These are phyloP conservation scores for Penicillium vulpinum DNA, from an alignment of 2,329 filamentous ascomycete species.

Conservation along the genomic window DNA sequence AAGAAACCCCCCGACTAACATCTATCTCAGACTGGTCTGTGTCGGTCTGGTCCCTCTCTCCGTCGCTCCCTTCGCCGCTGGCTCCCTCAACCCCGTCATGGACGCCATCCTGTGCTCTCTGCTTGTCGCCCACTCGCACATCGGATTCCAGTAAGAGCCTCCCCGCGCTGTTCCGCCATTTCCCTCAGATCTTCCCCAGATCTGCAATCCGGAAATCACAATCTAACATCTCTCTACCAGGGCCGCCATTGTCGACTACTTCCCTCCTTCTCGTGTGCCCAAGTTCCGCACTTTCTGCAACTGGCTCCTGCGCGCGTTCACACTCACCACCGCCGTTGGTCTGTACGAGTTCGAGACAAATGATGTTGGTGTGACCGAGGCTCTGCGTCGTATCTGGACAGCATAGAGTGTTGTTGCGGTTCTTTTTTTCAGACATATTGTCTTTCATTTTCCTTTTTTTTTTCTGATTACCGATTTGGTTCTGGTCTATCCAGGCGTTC, in stretches of 20 bases:
- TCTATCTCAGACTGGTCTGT: conserved; percentile 63
- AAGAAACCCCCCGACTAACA: conserved; percentile 1
- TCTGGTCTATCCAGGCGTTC: conserved; percentile 32
- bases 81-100: conserved; percentile 82
- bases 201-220: background rate
- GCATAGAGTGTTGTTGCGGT: conserved; percentile 50
- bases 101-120: conserved; percentile 83
- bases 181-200: background rate
- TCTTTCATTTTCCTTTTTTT: conserved; percentile 25
- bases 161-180: background rate
- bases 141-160: conserved; percentile 77
- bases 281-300: conserved; percentile 64
- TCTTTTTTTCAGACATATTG: conserved; percentile 11
- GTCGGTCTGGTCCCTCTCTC: conserved; percentile 81
- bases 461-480: conserved; percentile 16
- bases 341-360: conserved; percentile 99
- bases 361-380: conserved; percentile 90
- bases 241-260: conserved; percentile 83
- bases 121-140: conserved; percentile 88
- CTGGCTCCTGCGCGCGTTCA: conserved; percentile 78
- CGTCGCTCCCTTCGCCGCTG: conserved; percentile 86
- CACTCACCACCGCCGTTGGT: conserved; percentile 78
- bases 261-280: conserved; percentile 71
- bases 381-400: conserved; percentile 83
- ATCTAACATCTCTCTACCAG: conserved; percentile 38